phyloP scores from a whole-genome alignment of 306 rosid genomes.

The Cicer pinnatifidum region DNA sequence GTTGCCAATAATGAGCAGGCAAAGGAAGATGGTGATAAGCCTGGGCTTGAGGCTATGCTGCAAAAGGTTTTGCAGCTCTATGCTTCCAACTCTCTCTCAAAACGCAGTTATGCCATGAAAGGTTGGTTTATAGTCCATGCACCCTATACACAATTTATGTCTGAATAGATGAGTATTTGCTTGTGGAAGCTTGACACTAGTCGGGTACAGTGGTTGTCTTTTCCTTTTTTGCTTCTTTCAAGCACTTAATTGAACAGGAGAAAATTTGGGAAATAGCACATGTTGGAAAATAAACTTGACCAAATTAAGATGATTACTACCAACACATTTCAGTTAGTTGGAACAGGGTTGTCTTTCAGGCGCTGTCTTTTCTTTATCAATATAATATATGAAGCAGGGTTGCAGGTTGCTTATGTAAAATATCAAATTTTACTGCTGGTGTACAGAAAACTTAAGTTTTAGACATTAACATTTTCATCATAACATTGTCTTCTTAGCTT shows the following conservation, averaged over 20 bases:
- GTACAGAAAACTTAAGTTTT: neutral
- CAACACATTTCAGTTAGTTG: neutral
- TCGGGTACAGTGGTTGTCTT: neutral
- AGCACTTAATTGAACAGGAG: constrained; percentile 26
- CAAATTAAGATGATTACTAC: constrained; percentile 1
- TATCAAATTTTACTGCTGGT: constrained; percentile 21
- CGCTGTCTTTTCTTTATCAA: neutral
- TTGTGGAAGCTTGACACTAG: constrained; percentile 23
- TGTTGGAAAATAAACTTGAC: constrained; percentile 27
- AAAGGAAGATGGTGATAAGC: constrained; percentile 94
- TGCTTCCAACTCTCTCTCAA: constrained; percentile 86
- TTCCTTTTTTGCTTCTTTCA: neutral
- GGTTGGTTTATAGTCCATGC: constrained; percentile 50
- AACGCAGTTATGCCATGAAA: constrained; percentile 78
- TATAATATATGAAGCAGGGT: neutral
- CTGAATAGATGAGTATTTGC: constrained; percentile 35
- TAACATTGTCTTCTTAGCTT: constrained; percentile 26
- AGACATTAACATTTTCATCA: constrained; percentile 22
- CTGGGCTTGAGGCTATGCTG: constrained; percentile 95
- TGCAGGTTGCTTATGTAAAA: constrained; percentile 9
- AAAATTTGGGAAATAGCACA: constrained; percentile 12
- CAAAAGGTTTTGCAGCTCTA: constrained; percentile 92
- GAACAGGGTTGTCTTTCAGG: no score
- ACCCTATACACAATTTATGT: constrained; percentile 4
- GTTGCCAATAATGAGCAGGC: constrained; percentile 63